These are phyloP conservation scores for Melastoma candidum DNA, from an alignment of 441 rosid genomes.

Conservation along the genomic window DNA sequence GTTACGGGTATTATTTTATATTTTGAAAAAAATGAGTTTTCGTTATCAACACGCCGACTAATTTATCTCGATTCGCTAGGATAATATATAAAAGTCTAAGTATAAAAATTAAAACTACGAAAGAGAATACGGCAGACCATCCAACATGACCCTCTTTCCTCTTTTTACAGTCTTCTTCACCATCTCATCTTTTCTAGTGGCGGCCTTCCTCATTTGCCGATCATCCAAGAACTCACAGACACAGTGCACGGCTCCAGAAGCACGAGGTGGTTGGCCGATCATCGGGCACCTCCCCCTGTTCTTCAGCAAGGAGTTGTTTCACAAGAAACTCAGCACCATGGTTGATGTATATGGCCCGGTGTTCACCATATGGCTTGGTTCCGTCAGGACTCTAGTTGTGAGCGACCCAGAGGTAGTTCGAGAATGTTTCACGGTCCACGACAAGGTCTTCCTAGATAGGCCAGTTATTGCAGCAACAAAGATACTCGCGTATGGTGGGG, in stretches of 20 bases:
- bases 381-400: slow-evolving; percentile 22
- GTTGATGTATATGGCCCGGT: slow-evolving; percentile 31
- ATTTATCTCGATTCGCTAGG: no score
- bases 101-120: no score
- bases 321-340: slow-evolving; percentile 22
- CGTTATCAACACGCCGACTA: no score
- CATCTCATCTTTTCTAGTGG: no score
- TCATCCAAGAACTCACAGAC: no score
- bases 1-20: no score
- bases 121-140: no score
- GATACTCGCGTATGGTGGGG: slow-evolving; percentile 26
- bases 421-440: slow-evolving; percentile 36
- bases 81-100: no score
- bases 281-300: slow-evolving; percentile 34
- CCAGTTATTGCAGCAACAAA: slow-evolving; percentile 20
- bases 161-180: no score
- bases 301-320: slow-evolving; percentile 19
- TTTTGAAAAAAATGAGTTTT: no score
- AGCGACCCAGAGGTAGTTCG: slow-evolving; percentile 28
- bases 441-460: slow-evolving; percentile 25
- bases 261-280: slow-evolving; percentile 32
- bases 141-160: no score
- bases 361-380: slow-evolving; percentile 28
- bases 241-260: slow-evolving; percentile 14
- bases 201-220: no score